Evolutionary conservation across 805 yeast genomes (phyloP).

Genomic region (Wickerhamomyces pijperi): DNA sequence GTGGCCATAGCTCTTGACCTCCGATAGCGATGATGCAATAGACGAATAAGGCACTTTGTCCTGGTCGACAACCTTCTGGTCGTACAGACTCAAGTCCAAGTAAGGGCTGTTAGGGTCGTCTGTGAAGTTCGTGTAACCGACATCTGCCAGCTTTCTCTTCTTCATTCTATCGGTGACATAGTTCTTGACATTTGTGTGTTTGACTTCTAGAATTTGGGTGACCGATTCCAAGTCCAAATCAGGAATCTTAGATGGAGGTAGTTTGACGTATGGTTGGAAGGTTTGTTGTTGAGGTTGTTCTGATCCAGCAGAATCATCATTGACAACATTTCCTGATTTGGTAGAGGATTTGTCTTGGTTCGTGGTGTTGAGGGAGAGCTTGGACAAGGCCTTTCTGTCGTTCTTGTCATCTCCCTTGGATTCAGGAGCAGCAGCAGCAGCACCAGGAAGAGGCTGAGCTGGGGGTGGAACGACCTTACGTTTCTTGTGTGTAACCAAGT

Average conservation of each 20-base stretch:
- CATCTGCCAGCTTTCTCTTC: conserved; percentile 50
- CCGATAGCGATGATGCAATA: conserved; percentile 58
- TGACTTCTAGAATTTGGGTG: conserved; percentile 59
- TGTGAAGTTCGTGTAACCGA: conserved; percentile 72
- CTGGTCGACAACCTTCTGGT: conserved; percentile 35
- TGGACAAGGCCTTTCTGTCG: conserved; percentile 13
- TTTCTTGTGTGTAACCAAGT: conserved; percentile 66
- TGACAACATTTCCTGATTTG: conserved; percentile 7
- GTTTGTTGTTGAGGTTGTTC: conserved; percentile 17
- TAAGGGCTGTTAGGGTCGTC: conserved; percentile 81
- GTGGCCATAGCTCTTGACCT: conserved; percentile 49
- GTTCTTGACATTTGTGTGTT: conserved; percentile 64
- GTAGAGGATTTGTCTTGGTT: conserved; percentile 6
- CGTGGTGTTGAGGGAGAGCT: conserved; percentile 8
- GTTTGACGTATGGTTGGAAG: conserved; percentile 68
- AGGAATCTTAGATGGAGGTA: conserved; percentile 87
- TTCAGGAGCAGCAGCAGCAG: not conserved
- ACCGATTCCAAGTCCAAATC: conserved; percentile 84
- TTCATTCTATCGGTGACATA: conserved; percentile 81
- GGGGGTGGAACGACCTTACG: conserved; percentile 29
- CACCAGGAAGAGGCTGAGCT: too few relatives aligned
- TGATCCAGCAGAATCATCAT: conserved; percentile 7
- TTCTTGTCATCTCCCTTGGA: conserved; percentile 4
- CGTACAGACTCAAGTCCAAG: conserved; percentile 53
- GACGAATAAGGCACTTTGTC: conserved; percentile 73